Percentiles rank a stretch among this genome's conserved stretches.
These are phyloP conservation scores for Kalanchoe fedtschenkoi DNA, from an alignment of 164 flowering plant species.

Conservation along the genomic window DNA sequence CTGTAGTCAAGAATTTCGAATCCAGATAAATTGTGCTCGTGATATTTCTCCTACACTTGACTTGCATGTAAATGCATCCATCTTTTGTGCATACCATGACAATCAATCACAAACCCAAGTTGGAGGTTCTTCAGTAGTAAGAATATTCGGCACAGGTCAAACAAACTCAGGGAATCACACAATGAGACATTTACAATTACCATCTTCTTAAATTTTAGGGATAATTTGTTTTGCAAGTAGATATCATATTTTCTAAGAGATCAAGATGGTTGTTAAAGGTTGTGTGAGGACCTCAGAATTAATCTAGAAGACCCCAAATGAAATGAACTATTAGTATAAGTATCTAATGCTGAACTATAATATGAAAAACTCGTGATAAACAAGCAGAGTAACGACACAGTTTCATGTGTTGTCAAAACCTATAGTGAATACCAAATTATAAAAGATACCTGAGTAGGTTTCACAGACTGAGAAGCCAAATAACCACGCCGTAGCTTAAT, in stretches of 20 bases:
- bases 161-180: background rate
- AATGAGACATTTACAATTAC: background rate
- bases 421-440: no score
- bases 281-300: background rate
- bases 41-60: background rate
- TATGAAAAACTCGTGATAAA: background rate
- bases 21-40: background rate
- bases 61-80: background rate
- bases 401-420: background rate
- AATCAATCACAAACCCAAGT: no score
- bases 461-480: constrained; percentile 54
- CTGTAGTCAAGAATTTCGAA: background rate
- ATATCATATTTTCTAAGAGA: no score
- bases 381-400: background rate
- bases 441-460: constrained; percentile 67
- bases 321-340: background rate
- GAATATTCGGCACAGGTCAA: background rate
- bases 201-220: background rate
- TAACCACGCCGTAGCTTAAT: constrained; percentile 85
- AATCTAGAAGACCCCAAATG: background rate
- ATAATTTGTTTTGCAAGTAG: background rate
- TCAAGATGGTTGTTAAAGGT: no score
- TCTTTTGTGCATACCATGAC: background rate
- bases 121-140: background rate
- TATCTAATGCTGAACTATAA: background rate